Conservation (phyloP, 2,329 filamentous ascomycete species). For the Madurella fahalii region DNA sequence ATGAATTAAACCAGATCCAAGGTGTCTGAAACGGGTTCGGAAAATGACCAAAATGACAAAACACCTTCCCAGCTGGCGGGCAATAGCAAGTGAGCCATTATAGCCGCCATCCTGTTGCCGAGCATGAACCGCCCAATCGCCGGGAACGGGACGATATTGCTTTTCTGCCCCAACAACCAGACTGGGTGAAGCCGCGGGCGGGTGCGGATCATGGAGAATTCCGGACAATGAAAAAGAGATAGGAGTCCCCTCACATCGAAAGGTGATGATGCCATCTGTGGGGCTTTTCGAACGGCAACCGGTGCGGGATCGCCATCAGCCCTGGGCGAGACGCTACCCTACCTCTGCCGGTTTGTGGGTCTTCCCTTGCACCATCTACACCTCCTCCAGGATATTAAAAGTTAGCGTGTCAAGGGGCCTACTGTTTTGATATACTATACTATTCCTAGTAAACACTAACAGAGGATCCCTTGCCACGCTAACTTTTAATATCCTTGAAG, state of each 20-base stretch:
- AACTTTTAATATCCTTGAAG: too few relatives aligned
- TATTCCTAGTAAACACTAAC: too few relatives aligned
- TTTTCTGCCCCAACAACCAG: constrained; percentile 3
- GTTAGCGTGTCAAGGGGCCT: too few relatives aligned
- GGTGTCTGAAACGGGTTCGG: background rate
- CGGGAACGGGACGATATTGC: constrained; percentile 20
- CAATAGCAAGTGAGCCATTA: background rate
- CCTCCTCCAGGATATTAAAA: too few relatives aligned
- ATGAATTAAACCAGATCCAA: constrained; percentile 1
- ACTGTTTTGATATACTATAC: too few relatives aligned
- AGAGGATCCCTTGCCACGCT: too few relatives aligned
- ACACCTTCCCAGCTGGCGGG: background rate
- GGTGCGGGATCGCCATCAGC: constrained; percentile 12
- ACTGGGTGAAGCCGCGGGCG: background rate
- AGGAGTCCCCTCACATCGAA: too few relatives aligned
- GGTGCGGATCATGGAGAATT: background rate
- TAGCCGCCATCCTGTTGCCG: background rate
- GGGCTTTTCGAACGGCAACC: constrained; percentile 1
- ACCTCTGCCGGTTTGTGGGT: background rate
- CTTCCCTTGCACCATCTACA: background rate
- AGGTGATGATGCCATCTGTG: constrained; percentile 13
- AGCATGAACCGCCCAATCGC: constrained; percentile 5
- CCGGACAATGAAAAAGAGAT: background rate
- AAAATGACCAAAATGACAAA: background rate
- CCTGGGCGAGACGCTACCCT: background rate